These are phyloP conservation scores for Ogataea methylovora DNA, from an alignment of 805 yeast genomes.

Conservation along the genomic window DNA sequence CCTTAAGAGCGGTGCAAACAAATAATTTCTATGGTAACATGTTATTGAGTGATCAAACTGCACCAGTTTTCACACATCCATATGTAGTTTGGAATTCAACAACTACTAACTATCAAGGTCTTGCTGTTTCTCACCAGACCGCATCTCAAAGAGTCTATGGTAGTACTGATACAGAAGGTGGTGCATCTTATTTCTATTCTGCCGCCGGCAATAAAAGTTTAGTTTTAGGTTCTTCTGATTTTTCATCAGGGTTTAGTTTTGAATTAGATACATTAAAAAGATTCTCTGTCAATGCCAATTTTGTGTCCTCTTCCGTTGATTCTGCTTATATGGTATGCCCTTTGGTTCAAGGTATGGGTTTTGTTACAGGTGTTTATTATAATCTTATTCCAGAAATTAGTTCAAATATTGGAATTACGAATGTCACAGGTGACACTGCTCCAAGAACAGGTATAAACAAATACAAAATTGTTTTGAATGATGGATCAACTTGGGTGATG, in stretches of 20 bases:
- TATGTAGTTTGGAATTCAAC: conserved; percentile 61
- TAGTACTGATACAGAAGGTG: conserved; percentile 32
- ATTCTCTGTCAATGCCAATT: conserved; percentile 13
- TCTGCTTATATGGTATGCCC: conserved; percentile 45
- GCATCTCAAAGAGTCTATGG: conserved; percentile 57
- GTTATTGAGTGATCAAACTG: conserved; percentile 52
- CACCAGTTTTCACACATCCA: conserved; percentile 72
- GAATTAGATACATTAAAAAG: conserved; percentile 10
- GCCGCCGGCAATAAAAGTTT: conserved; percentile 50
- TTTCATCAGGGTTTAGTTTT: conserved; percentile 14
- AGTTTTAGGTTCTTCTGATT: conserved; percentile 38
- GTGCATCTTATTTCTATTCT: conserved; percentile 55
- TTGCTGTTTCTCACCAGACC: conserved; percentile 58
- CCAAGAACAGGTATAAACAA: conserved; percentile 40
- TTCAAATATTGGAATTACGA: conserved; percentile 52
- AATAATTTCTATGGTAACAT: conserved; percentile 72
- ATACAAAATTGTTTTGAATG: conserved; percentile 43
- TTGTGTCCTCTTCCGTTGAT: conserved; percentile 6
- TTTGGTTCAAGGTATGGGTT: conserved; percentile 78
- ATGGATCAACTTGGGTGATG: conserved; percentile 54
- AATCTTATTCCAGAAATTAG: conserved; percentile 43
- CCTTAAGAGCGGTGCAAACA: conserved; percentile 49
- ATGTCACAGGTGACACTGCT: conserved; percentile 34
- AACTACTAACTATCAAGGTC: conserved; percentile 37
- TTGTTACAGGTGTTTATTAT: conserved; percentile 58